Percentiles rank a stretch among this genome's conserved stretches.
phyloP scores from a whole-genome alignment of 352 stramenopile species.

The Phytopythium sindhum region DNA sequence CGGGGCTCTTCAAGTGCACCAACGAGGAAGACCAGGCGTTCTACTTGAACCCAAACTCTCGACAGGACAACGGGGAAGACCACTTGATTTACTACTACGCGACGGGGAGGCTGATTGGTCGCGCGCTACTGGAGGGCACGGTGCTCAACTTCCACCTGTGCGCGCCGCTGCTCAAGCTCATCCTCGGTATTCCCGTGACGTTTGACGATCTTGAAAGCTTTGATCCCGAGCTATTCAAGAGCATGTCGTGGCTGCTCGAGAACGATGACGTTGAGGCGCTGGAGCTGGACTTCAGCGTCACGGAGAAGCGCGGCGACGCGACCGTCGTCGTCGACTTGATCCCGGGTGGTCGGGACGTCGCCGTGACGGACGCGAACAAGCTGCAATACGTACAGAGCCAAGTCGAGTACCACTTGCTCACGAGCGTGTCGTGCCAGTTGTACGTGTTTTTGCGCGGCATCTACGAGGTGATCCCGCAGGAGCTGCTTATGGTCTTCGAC shows the following conservation, averaged over 20 bases:
- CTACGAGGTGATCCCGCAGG: constrained; percentile 94
- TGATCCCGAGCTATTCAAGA: constrained; percentile 58
- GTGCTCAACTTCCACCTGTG: constrained; percentile 94
- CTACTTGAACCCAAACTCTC: constrained; percentile 65
- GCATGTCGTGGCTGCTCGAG: constrained; percentile 62
- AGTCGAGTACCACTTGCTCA: constrained; percentile 93
- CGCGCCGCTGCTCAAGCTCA: constrained; percentile 95
- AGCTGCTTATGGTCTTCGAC: constrained; percentile 94
- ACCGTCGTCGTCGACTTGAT: constrained; percentile 53
- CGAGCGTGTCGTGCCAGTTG: constrained; percentile 88
- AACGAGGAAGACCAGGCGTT: constrained; percentile 52
- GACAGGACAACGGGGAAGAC: constrained; percentile 49
- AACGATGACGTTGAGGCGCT: constrained; percentile 54
- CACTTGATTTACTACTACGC: constrained; percentile 70
- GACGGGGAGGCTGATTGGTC: constrained; percentile 48
- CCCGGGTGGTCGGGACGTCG: constrained; percentile 48
- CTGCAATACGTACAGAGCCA: constrained; percentile 91
- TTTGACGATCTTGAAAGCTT: constrained; percentile 92
- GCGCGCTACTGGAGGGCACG: constrained; percentile 86
- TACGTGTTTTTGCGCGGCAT: constrained; percentile 92
- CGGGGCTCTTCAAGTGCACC: constrained; percentile 54
- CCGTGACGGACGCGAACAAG: constrained; percentile 96
- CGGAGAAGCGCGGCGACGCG: constrained; percentile 22
- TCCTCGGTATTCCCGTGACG: constrained; percentile 93
- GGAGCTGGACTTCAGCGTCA: constrained; percentile 60